Evolutionary conservation across 2,329 filamentous ascomycete species (phyloP).

Genomic region (Albifimbria verrucaria): DNA sequence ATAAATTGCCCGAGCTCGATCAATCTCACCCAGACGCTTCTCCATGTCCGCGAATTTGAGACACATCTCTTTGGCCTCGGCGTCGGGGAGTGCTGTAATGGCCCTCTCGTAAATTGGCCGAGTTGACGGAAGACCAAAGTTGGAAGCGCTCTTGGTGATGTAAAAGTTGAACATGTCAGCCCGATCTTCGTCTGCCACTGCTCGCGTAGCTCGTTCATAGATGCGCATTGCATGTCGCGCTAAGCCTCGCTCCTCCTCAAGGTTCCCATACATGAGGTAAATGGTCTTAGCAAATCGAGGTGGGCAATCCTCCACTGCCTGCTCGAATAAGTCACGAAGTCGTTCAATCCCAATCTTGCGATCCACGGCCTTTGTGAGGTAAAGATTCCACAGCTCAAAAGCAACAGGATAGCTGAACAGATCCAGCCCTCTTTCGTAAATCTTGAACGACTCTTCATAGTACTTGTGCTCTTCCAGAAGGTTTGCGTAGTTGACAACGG

Average conservation of each 20-base stretch:
- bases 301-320: conserved; percentile 91
- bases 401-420: conserved; percentile 98
- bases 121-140: conserved; percentile 94
- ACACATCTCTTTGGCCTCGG: conserved; percentile 95
- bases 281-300: conserved; percentile 94
- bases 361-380: conserved; percentile 94
- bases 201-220: conserved; percentile 93
- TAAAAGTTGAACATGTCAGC: conserved; percentile 99
- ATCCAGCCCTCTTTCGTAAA: conserved; percentile 93
- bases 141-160: conserved; percentile 96
- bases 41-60: conserved; percentile 99
- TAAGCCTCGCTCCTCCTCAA: conserved; percentile 93
- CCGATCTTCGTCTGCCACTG: conserved; percentile 90
- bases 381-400: conserved; percentile 98
- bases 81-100: conserved; percentile 88
- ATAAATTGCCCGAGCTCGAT: conserved; percentile 91
- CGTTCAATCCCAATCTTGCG: conserved; percentile 94
- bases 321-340: conserved; percentile 91
- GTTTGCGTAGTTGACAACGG: conserved; percentile 97
- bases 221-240: conserved; percentile 98
- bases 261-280: conserved; percentile 96
- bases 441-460: conserved; percentile 95
- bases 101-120: conserved; percentile 94
- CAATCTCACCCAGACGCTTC: conserved; percentile 85
- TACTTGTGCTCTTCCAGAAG: conserved; percentile 92